These are phyloP conservation scores for Macadamia integrifolia DNA, from an alignment of 164 flowering plant genomes.

Conservation along the genomic window DNA sequence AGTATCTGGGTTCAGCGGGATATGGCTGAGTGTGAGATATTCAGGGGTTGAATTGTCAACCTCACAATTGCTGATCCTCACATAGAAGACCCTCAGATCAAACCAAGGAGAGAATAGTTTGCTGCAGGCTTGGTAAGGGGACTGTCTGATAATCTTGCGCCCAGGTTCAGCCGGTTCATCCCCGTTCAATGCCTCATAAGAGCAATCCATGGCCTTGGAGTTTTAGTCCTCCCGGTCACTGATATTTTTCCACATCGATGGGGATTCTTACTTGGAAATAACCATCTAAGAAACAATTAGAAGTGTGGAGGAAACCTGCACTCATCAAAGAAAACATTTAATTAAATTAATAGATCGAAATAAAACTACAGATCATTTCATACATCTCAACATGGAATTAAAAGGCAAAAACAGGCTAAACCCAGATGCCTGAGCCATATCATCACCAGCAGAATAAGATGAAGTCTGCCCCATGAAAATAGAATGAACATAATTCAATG, in stretches of 20 bases:
- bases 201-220: slow-evolving; percentile 32
- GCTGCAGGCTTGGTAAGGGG: slow-evolving; percentile 24
- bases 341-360: background rate
- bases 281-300: background rate
- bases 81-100: slow-evolving; percentile 77
- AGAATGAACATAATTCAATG: background rate
- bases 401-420: background rate
- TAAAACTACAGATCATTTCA: background rate
- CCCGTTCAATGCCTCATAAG: slow-evolving; percentile 24
- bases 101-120: slow-evolving; percentile 53
- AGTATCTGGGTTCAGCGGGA: slow-evolving; percentile 64
- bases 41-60: slow-evolving; percentile 69
- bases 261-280: background rate
- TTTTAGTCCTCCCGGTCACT: slow-evolving; percentile 1
- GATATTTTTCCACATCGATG: background rate
- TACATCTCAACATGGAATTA: background rate
- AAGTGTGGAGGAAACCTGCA: background rate
- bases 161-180: slow-evolving; percentile 30
- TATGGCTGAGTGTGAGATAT: slow-evolving; percentile 58
- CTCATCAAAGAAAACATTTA: background rate
- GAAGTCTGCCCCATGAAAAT: background rate
- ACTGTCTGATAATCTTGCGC: slow-evolving; percentile 19
- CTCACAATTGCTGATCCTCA: slow-evolving; percentile 59
- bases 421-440: background rate
- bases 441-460: too few relatives aligned